Percentiles rank a stretch among this genome's conserved stretches.
These are phyloP conservation scores for Corinectria fuckeliana DNA, from an alignment of 2,329 filamentous ascomycete species.

Conservation along the genomic window DNA sequence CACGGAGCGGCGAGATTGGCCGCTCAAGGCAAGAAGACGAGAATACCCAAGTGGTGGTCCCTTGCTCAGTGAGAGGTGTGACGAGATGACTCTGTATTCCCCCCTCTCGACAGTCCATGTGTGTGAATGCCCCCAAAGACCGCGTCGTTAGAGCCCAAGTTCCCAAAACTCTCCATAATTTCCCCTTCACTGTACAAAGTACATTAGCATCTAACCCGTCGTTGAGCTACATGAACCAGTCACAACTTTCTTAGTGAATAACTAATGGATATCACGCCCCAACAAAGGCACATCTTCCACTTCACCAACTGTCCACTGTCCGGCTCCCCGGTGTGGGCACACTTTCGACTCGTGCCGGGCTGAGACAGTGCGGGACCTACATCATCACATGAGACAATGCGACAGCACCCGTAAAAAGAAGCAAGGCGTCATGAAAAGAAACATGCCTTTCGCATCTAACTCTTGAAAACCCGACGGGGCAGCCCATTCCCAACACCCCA, in stretches of 20 bases:
- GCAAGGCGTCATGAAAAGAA: constrained; percentile 13
- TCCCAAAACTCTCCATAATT: constrained; percentile 1
- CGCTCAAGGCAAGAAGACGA: constrained; percentile 10
- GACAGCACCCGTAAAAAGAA: constrained; percentile 7
- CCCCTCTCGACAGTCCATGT: neutral
- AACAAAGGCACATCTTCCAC: neutral
- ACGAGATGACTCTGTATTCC: constrained; percentile 22
- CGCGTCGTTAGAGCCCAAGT: neutral
- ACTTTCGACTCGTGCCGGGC: constrained; percentile 15
- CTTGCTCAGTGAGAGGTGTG: constrained; percentile 4
- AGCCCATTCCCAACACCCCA: constrained; percentile 6
- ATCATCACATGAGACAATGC: constrained; percentile 24
- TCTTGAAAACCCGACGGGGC: constrained; percentile 4
- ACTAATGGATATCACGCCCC: too few relatives aligned
- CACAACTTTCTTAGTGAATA: neutral
- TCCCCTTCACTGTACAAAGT: neutral
- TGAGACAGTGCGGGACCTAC: constrained; percentile 27
- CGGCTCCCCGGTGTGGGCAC: constrained; percentile 26
- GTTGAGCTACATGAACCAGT: constrained; percentile 1
- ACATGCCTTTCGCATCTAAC: constrained; percentile 1
- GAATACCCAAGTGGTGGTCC: constrained; percentile 2
- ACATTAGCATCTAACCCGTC: neutral
- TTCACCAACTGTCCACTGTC: constrained; percentile 7
- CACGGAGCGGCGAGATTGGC: constrained; percentile 14
- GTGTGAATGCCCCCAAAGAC: constrained; percentile 22